These are phyloP conservation scores for Cladosporium sp. DNA, from an alignment of 2,329 filamentous ascomycete species.

Conservation along the genomic window DNA sequence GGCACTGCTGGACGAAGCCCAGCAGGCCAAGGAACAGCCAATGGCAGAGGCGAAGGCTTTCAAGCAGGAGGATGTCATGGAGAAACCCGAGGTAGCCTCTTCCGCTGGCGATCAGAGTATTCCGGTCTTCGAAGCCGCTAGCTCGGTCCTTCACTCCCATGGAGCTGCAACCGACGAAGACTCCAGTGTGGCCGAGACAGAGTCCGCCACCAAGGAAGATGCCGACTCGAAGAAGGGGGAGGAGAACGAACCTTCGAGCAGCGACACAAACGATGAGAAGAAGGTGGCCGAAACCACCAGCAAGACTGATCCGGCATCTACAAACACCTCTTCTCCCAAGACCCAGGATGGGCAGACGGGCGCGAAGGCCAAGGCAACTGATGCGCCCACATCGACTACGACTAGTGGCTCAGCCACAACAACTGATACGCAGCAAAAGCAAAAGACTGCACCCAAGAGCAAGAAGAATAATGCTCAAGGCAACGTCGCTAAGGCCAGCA, in stretches of 20 bases:
- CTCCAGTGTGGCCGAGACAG: not conserved
- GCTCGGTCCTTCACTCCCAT: not conserved
- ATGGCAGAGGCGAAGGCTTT: not conserved
- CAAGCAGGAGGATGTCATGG: not conserved
- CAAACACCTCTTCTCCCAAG: not conserved
- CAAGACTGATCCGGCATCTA: not conserved
- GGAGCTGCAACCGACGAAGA: not conserved
- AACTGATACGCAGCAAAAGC: not conserved
- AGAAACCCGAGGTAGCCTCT: not conserved
- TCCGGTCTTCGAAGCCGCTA: not conserved
- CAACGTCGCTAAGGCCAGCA: not conserved
- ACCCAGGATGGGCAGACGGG: not conserved
- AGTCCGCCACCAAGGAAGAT: not conserved
- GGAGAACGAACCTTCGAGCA: too few species aligned
- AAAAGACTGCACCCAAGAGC: not conserved
- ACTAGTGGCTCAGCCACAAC: not conserved
- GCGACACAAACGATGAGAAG: not conserved
- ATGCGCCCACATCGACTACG: not conserved
- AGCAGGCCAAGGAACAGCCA: not conserved
- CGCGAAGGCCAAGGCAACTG: too few species aligned
- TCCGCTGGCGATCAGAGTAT: not conserved
- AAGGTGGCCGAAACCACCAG: not conserved
- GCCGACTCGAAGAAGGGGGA: not conserved
- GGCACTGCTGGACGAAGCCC: not conserved
- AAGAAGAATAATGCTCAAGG: not conserved